Evolutionary conservation across 768 basidiomycete species (phyloP).

Genomic region (Calocybe indica): DNA sequence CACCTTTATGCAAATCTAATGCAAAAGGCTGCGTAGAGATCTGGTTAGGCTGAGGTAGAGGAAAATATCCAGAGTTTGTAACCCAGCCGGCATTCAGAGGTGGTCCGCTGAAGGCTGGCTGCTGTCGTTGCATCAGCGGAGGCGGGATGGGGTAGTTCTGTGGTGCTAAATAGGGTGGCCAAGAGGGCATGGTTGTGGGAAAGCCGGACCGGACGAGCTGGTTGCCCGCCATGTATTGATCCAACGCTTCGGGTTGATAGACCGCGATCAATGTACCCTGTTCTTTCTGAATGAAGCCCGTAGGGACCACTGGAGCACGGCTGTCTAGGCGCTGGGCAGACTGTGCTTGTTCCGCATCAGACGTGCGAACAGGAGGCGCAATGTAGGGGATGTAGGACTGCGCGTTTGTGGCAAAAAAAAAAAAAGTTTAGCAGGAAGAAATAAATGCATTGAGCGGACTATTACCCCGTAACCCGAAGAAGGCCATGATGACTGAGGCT

Average conservation of each 20-base stretch:
- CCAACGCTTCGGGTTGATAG: conserved; percentile 64
- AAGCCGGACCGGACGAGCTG: conserved; percentile 17
- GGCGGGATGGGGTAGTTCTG: conserved; percentile 19
- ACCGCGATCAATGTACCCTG: conserved; percentile 68
- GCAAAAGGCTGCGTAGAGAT: neutral
- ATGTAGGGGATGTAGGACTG: conserved; percentile 50
- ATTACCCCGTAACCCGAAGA: conserved; percentile 34
- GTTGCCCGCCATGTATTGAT: conserved; percentile 57
- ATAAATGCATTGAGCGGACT: no score
- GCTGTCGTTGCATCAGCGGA: conserved; percentile 14
- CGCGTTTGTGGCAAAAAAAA: neutral
- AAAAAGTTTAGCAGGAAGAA: no score
- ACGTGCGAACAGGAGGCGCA: conserved; percentile 26
- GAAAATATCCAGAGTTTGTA: conserved; percentile 13
- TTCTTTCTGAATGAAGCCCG: conserved; percentile 68
- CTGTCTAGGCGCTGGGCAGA: conserved; percentile 12
- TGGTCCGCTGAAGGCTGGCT: conserved; percentile 15
- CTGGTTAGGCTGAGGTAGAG: conserved; percentile 12
- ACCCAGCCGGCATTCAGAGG: conserved; percentile 17
- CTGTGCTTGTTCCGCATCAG: conserved; percentile 19
- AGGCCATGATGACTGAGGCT: conserved; percentile 21
- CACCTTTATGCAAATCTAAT: no score
- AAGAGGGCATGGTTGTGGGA: conserved; percentile 20
- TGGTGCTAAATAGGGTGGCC: conserved; percentile 26
- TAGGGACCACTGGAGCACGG: conserved; percentile 56